A percentile compares a stretch with the other conserved stretches of the same genome.
Conservation (phyloP, 108 stramenopile genomes). For the Skeletonema potamos region DNA sequence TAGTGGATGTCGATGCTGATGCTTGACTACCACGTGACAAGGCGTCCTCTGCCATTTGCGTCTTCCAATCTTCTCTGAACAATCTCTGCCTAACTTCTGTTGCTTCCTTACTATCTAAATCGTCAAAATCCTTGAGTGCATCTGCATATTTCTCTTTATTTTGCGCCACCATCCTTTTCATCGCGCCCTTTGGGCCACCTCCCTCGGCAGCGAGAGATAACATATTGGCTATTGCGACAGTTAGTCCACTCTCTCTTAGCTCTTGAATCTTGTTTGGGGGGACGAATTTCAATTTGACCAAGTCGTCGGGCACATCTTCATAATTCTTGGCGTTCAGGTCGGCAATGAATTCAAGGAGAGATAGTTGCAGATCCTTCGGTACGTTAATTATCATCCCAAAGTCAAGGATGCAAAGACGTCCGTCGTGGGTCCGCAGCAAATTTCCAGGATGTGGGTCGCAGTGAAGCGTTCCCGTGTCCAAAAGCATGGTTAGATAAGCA, state of each 20-base stretch:
- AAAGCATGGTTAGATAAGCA: slow-evolving; percentile 68
- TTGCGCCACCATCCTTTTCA: slow-evolving; percentile 50
- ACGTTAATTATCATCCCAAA: slow-evolving; percentile 74
- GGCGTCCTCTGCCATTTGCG: slow-evolving; percentile 39
- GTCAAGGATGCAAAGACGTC: slow-evolving; percentile 74
- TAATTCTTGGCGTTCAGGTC: slow-evolving; percentile 80
- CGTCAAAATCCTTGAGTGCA: slow-evolving; percentile 40
- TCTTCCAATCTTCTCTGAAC: slow-evolving; percentile 42
- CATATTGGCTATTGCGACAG: slow-evolving; percentile 58
- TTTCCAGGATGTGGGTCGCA: slow-evolving; percentile 65
- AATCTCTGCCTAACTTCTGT: slow-evolving; percentile 37
- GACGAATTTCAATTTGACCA: slow-evolving; percentile 74
- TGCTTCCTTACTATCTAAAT: slow-evolving; percentile 45
- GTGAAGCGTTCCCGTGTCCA: slow-evolving; percentile 42
- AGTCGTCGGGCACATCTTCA: slow-evolving; percentile 68
- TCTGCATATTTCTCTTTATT: slow-evolving; percentile 44
- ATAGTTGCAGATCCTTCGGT: slow-evolving; percentile 57
- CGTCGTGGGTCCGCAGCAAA: slow-evolving; percentile 71
- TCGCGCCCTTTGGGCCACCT: slow-evolving; percentile 54
- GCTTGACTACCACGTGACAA: slow-evolving; percentile 9
- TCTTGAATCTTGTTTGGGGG: slow-evolving; percentile 54
- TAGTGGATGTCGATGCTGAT: slow-evolving; percentile 12
- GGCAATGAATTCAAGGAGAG: slow-evolving; percentile 81
- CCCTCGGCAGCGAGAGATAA: slow-evolving; percentile 51
- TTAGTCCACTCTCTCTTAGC: slow-evolving; percentile 52